Conservation (phyloP, 345 rosid genomes). For the Citrus glauca region DNA sequence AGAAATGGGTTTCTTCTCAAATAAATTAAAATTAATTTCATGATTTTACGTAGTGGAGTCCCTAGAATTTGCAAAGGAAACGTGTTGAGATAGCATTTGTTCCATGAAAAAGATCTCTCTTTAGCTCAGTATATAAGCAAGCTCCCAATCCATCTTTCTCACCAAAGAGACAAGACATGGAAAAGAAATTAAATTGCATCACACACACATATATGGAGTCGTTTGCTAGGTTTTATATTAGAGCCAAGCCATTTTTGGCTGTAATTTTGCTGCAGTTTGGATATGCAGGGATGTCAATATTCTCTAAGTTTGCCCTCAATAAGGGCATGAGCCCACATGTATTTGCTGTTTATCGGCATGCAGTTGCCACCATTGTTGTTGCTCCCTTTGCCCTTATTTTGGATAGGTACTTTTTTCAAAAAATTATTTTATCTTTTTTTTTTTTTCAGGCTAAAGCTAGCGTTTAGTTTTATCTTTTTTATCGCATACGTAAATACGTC, state of each 20-base stretch:
- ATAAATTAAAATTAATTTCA: neutral
- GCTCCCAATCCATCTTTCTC: neutral
- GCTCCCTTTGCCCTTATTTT: slow-evolving; percentile 73
- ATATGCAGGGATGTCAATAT: slow-evolving; percentile 45
- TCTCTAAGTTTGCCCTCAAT: slow-evolving; percentile 51
- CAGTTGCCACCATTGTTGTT: slow-evolving; percentile 49
- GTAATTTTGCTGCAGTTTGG: slow-evolving; percentile 60
- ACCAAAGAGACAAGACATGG: neutral
- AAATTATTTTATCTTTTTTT: neutral
- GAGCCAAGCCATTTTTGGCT: slow-evolving; percentile 47
- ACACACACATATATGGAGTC: neutral
- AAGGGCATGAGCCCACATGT: slow-evolving; percentile 66
- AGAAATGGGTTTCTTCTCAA: neutral
- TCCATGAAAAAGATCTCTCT: neutral
- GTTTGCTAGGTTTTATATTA: neutral
- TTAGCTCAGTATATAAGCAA: slow-evolving; percentile 13
- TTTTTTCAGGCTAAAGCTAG: neutral
- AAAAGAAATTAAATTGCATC: no score
- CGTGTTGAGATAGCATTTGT: slow-evolving; percentile 12
- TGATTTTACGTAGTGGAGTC: slow-evolving; percentile 30
- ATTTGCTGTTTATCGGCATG: slow-evolving; percentile 65
- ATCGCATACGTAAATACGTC: no score
- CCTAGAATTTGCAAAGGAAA: slow-evolving; percentile 15
- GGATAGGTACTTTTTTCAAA: slow-evolving; percentile 37
- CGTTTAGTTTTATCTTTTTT: no score